A percentile compares a stretch with the other conserved stretches of the same genome.
Conservation (phyloP, 352 stramenopile species). For the Blastocystis sp. region DNA sequence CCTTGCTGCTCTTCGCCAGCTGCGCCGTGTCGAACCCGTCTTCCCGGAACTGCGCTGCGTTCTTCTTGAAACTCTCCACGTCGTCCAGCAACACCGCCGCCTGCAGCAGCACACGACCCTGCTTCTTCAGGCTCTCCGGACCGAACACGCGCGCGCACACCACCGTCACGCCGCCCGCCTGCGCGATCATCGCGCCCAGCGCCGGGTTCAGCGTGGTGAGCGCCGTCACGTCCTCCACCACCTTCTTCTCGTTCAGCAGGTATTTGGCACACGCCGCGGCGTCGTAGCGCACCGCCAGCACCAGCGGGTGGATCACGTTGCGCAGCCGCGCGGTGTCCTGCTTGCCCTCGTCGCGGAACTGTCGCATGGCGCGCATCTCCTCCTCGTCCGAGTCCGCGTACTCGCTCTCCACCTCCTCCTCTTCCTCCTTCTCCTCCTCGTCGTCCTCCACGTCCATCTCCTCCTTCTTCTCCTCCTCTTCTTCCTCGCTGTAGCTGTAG, state of each 20-base stretch:
- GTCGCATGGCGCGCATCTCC: conserved; percentile 40
- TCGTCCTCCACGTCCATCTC: conserved; percentile 19
- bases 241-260: conserved; percentile 5
- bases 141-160: conserved; percentile 51
- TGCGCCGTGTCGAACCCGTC: background rate
- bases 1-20: conserved; percentile 5
- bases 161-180: conserved; percentile 8
- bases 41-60: background rate
- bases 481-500: background rate
- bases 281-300: conserved; percentile 1
- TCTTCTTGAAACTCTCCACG: background rate
- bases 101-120: conserved; percentile 34
- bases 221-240: conserved; percentile 7
- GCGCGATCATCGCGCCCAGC: background rate
- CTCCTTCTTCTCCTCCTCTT: conserved; percentile 24
- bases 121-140: conserved; percentile 14
- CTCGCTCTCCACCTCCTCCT: conserved; percentile 19
- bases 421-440: conserved; percentile 21
- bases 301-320: conserved; percentile 16
- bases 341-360: conserved; percentile 50
- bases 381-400: conserved; percentile 66
- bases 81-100: background rate
- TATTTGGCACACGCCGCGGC: conserved; percentile 1
- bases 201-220: background rate
- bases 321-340: background rate